Base-by-base conservation (phyloP, 805 yeast species). In the Candida koratica region DNA sequence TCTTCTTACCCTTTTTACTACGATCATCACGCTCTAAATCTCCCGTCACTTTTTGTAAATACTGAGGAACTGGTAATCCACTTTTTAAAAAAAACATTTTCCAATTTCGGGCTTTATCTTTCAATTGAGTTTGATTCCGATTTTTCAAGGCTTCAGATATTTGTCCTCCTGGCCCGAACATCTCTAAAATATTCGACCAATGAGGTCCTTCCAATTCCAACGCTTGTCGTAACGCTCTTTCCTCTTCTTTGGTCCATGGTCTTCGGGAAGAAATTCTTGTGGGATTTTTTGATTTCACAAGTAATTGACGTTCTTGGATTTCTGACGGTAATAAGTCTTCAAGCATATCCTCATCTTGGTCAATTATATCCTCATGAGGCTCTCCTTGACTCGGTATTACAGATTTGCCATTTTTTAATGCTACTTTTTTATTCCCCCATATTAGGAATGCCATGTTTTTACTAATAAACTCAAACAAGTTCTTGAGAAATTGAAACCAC, bases 81-180 rank as follows among this genome's bases (percentile, higher is more conserved):
- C 79, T 73, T 51, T 87, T 84, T 40, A 88, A 63, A 55, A 82
- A 87, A 46, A 81, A 80, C 75, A 89, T 75, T 56, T 93, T 93
- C 87, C 96, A 84, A 55, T 93, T 93, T 46, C 98, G 73, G 0
- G 97, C 97, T 56, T 93, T 93, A 56, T 93, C 98, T 58, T 93
- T 93, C 40, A 93, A 69, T 55, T 93, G 98, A 12, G 90, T 86
- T 51, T 88, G 95, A 4, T 84, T 81, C 54, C 98, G 70, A 55
- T 87, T 84, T 58, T 87, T 90, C 47, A 93, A 69, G 1, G 80
- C 76, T 55, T 93, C 97, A 26, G 81, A 78, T 17, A 83, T 71
- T 30, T 81, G 73, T 4, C 98, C 98, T 6, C 97, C 97, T 4
- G 95, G 84, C 2, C 98, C 98, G 55, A 83, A 84, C n/a, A 84